A percentile compares a stretch with the other conserved stretches of the same genome.
Evolutionary conservation across 208 protist species (phyloP).

Genomic region (Borovskyia barvae): DNA sequence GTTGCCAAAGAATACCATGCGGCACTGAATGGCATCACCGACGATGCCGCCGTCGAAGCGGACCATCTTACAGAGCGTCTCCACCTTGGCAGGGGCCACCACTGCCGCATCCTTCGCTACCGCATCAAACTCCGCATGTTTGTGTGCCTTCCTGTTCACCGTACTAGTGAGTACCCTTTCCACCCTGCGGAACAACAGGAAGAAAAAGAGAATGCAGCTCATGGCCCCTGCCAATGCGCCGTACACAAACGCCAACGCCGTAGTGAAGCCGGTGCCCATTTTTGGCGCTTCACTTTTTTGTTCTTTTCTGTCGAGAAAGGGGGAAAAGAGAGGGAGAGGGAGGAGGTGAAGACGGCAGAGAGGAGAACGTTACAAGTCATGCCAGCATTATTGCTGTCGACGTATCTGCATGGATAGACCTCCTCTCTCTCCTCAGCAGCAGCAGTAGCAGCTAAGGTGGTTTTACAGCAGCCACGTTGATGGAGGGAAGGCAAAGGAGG

Average conservation of each 20-base stretch:
- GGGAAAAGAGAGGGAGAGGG: constrained; percentile 6
- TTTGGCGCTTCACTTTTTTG: too few species aligned
- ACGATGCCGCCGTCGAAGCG: constrained; percentile 74
- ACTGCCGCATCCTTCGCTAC: constrained; percentile 36
- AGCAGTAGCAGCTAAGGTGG: too few species aligned
- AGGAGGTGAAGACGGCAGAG: background rate
- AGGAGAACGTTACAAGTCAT: background rate
- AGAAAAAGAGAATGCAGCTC: constrained; percentile 42
- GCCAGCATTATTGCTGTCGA: background rate
- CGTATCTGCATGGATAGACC: background rate
- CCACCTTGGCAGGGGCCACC: constrained; percentile 47
- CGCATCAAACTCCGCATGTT: constrained; percentile 36
- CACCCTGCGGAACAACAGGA: constrained; percentile 46
- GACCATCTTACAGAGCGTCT: constrained; percentile 66
- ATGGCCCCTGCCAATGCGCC: constrained; percentile 43
- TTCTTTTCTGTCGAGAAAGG: constrained; percentile 17
- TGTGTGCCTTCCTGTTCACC: constrained; percentile 45
- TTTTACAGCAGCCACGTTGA: background rate
- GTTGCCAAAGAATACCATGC: constrained; percentile 58
- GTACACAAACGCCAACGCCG: constrained; percentile 43
- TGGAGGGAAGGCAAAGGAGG: too few species aligned
- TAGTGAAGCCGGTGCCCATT: too few species aligned
- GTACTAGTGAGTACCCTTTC: constrained; percentile 21
- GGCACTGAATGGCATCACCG: constrained; percentile 57
- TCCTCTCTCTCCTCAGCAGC: background rate